Evolutionary conservation across 2,329 filamentous ascomycete genomes (phyloP), one percentile per base, ranked within the genome.

Genomic region (Allantophomopsis lycopodina): DNA sequence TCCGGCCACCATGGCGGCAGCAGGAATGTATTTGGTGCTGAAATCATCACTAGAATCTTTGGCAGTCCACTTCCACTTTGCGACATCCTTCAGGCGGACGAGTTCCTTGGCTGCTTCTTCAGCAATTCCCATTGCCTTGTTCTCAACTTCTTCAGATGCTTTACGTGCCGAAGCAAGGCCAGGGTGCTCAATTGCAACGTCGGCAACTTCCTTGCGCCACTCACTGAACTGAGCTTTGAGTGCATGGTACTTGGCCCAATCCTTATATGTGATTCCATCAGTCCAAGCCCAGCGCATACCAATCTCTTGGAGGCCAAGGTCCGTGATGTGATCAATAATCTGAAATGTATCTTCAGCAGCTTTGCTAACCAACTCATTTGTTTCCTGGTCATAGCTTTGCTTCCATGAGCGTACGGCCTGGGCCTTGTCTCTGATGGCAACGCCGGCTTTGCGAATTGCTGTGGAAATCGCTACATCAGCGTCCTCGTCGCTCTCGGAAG

Each of bases 191-290:
- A 81, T 71, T 32, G 86, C 83, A 39, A 88, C 73, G 42, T 77
- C 68, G 55, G 85, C 79, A 36, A 98, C 77, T 49, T 93, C 84
- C 30, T 75, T 69, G 40, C 84, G 81, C 87, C 89, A 95, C 51
- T 85, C 76, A 36, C 81, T 79, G 39, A 95, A 83, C 11, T 83
- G 80, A 40, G 73, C 75, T 63, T 84, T 93, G 42, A 98, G 68
- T 43, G 83, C 76, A 57, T 96, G 87, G 55, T 94, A 98, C 57
- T 89, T 91, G 43, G 81, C 76, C 91, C 91, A 98, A 58, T 98
- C 87, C 58, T 93, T 88, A 68, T 98, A 95, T 2, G 89, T 94
- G 44, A 98, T 75, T 23, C 86, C 86, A 42, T 96, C 87, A 63
- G 87, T 91, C 80, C 85, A 94, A 11, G 89, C 87, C 88, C 91